Percentiles rank a stretch among this genome's conserved stretches.
phyloP scores from a whole-genome alignment of 106 monocot species.

The Allium cepa region DNA sequence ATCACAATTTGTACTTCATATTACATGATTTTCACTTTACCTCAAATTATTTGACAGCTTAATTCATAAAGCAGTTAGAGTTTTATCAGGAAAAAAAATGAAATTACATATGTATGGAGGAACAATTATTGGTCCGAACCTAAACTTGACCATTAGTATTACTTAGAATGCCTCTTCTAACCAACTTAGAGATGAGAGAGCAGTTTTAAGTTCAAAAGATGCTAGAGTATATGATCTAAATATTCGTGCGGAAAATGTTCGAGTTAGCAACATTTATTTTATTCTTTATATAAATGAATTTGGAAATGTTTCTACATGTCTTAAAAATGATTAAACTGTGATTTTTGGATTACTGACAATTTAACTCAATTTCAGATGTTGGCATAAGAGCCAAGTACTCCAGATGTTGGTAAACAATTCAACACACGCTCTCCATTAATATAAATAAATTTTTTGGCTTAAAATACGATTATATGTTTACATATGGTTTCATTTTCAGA shows the following conservation, averaged over 20 bases:
- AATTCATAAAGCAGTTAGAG: not conserved
- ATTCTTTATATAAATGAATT: too few species aligned
- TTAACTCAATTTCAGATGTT: constrained; percentile 87
- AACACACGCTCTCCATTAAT: constrained; percentile 31
- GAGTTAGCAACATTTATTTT: constrained; percentile 22
- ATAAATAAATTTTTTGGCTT: too few species aligned
- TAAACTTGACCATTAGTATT: not conserved
- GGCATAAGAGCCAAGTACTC: constrained; percentile 93
- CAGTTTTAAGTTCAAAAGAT: constrained; percentile 79
- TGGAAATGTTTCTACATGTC: too few species aligned
- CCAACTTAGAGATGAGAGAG: constrained; percentile 66
- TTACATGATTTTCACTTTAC: too few species aligned
- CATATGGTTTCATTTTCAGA: constrained; percentile 24
- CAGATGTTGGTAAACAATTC: constrained; percentile 51
- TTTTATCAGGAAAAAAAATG: too few species aligned
- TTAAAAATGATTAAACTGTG: not conserved
- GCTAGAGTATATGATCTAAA: constrained; percentile 73
- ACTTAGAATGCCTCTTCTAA: constrained; percentile 59
- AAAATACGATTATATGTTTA: too few species aligned
- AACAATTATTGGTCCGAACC: too few species aligned
- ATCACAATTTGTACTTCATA: too few species aligned
- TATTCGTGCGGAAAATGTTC: constrained; percentile 76
- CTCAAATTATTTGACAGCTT: too few species aligned
- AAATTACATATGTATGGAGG: too few species aligned
- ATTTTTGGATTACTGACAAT: constrained; percentile 84